Conservation (phyloP, 768 basidiomycete genomes). For the Omphalotus guepiniiformis region DNA sequence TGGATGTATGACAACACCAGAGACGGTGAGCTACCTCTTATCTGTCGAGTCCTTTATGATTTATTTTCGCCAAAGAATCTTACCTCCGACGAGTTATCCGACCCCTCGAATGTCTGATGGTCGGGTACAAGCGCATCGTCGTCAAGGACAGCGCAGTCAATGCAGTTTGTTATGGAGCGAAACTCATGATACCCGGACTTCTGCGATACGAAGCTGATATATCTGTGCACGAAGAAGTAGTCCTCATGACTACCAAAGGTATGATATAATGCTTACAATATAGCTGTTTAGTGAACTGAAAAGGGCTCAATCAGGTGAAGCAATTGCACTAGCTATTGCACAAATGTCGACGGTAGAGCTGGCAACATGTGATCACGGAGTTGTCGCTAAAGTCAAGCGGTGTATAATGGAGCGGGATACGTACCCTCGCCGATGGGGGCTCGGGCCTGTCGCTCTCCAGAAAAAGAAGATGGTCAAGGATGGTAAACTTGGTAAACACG, state of each 20-base stretch:
- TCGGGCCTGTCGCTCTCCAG: conserved; percentile 94
- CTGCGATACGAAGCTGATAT: conserved; percentile 96
- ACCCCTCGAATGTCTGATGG: conserved; percentile 89
- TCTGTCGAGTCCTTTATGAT: neutral
- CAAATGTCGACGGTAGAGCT: conserved; percentile 99
- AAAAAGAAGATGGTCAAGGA: conserved; percentile 99
- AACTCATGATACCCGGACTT: conserved; percentile 98
- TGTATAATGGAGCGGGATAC: conserved; percentile 99
- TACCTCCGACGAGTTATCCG: conserved; percentile 94
- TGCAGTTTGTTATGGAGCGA: conserved; percentile 98
- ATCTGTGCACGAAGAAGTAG: conserved; percentile 90
- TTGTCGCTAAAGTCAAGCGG: conserved; percentile 98
- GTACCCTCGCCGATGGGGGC: conserved; percentile 96
- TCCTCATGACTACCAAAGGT: conserved; percentile 99
- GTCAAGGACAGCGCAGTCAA: conserved; percentile 99
- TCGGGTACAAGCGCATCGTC: conserved; percentile 97
- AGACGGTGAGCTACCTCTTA: conserved; percentile 59
- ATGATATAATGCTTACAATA: neutral
- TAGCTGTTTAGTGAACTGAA: neutral
- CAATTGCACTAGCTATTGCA: conserved; percentile 89
- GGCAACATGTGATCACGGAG: conserved; percentile 96
- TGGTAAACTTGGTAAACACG: conserved; percentile 95
- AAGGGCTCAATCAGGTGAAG: conserved; percentile 52
- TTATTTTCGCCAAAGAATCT: conserved; percentile 56
- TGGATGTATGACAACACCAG: conserved; percentile 98